phyloP scores from a whole-genome alignment of 1,139 yeast species.

The Arxiozyma telluris region DNA sequence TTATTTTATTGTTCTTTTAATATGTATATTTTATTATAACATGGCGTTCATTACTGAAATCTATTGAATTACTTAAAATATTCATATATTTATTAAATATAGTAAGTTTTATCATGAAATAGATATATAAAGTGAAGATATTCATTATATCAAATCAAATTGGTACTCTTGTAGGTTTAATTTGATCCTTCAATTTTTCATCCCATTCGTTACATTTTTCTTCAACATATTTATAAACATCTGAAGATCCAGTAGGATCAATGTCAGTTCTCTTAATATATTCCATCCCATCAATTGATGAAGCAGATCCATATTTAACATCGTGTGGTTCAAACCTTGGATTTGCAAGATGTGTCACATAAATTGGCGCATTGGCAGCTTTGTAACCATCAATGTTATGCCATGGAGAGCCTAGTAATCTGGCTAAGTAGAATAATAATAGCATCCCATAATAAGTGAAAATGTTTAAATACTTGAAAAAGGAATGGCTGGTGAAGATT shows the following conservation, averaged over 20 bases:
- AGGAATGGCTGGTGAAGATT: slow-evolving; percentile 77
- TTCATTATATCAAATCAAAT: not conserved
- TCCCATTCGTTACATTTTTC: slow-evolving; percentile 55
- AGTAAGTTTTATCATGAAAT: too few species aligned
- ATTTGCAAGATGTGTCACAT: slow-evolving; percentile 44
- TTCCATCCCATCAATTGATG: slow-evolving; percentile 54
- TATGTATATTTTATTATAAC: too few species aligned
- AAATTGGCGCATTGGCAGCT: slow-evolving; percentile 81
- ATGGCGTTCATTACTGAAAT: not conserved
- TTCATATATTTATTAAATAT: too few species aligned
- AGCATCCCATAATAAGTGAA: slow-evolving; percentile 83
- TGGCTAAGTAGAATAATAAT: slow-evolving; percentile 70
- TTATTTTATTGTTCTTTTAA: too few species aligned
- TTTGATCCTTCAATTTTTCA: slow-evolving; percentile 59
- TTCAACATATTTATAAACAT: slow-evolving; percentile 54
- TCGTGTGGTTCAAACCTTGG: slow-evolving; percentile 40
- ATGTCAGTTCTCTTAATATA: slow-evolving; percentile 47
- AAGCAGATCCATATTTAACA: slow-evolving; percentile 68
- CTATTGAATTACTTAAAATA: too few species aligned
- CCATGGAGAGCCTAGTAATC: slow-evolving; percentile 75
- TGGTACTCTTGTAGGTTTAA: slow-evolving; percentile 38
- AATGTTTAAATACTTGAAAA: slow-evolving; percentile 63
- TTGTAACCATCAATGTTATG: slow-evolving; percentile 81
- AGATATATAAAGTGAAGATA: too few species aligned
- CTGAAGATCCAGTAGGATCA: slow-evolving; percentile 55